Percentiles rank a stretch among this genome's conserved stretches.
phyloP scores from a whole-genome alignment of 2,329 filamentous ascomycete genomes.

The Didymella pomorum region DNA sequence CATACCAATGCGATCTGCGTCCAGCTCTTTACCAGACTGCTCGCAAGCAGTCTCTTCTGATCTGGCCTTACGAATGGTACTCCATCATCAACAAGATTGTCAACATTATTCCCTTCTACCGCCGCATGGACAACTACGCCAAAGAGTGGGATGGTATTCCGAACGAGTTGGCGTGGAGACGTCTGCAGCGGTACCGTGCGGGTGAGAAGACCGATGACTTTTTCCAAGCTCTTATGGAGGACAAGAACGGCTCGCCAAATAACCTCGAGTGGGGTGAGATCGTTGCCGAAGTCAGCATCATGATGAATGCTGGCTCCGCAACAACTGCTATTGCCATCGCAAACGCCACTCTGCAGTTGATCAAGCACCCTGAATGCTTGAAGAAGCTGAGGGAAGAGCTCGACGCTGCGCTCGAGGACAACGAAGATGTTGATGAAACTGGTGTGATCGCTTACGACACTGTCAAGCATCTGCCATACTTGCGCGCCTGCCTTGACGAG shows the following conservation, averaged over 20 bases:
- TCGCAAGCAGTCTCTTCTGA: conserved; percentile 59
- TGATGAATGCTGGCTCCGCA: conserved; percentile 60
- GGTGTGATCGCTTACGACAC: conserved; percentile 40
- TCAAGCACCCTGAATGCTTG: conserved; percentile 55
- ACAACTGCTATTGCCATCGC: conserved; percentile 63
- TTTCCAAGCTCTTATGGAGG: conserved; percentile 64
- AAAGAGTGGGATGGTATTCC: conserved; percentile 59
- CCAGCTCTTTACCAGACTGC: conserved; percentile 61
- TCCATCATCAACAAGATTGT: conserved; percentile 57
- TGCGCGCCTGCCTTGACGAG: conserved; percentile 56
- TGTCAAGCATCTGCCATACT: conserved; percentile 44
- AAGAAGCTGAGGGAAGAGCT: conserved; percentile 38
- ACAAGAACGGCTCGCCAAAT: conserved; percentile 55
- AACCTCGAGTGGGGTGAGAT: conserved; percentile 67
- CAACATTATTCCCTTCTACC: conserved; percentile 58
- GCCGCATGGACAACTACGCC: conserved; percentile 51
- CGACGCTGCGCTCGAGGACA: conserved; percentile 38
- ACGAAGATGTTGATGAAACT: conserved; percentile 36
- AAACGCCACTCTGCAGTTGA: conserved; percentile 62
- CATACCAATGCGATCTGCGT: conserved; percentile 58
- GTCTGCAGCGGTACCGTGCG: conserved; percentile 56
- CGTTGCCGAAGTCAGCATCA: conserved; percentile 63
- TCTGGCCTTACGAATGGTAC: conserved; percentile 63
- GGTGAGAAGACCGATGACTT: conserved; percentile 68
- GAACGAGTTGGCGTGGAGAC: conserved; percentile 55